Evolutionary conservation across 2,329 filamentous ascomycete species (phyloP).

Genomic region (Neurospora crassa): DNA sequence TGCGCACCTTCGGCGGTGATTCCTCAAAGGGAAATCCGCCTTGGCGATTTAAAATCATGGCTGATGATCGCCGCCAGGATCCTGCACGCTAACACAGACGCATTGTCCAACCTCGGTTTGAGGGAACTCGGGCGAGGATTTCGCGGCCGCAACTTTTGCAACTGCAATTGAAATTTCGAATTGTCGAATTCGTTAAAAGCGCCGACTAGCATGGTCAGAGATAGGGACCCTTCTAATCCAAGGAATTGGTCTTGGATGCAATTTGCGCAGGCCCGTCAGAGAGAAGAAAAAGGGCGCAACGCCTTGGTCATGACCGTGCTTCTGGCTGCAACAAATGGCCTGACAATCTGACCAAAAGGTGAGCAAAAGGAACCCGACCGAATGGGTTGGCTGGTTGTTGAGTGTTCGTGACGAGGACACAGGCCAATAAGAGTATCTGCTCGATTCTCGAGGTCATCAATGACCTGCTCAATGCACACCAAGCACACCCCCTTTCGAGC

Average conservation of each 20-base stretch:
- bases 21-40: slow-evolving; percentile 14
- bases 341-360: neutral
- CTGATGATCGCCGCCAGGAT: slow-evolving; percentile 12
- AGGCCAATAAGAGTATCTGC: neutral
- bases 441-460: neutral
- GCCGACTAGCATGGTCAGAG: neutral
- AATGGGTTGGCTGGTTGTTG: neutral
- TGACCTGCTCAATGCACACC: neutral
- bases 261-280: neutral
- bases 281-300: neutral
- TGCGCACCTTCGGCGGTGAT: slow-evolving; percentile 9
- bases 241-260: neutral
- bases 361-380: neutral
- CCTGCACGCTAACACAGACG: neutral
- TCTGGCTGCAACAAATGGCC: neutral
- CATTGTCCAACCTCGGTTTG: slow-evolving; percentile 10
- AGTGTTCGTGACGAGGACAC: neutral
- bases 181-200: neutral
- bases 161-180: neutral
- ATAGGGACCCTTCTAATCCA: neutral
- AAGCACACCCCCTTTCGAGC: neutral
- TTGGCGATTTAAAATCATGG: neutral
- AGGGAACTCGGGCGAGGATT: slow-evolving; percentile 2
- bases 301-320: neutral
- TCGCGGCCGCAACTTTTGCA: neutral